These are phyloP conservation scores for Obba rivulosa DNA, from an alignment of 768 basidiomycete genomes.

Conservation along the genomic window DNA sequence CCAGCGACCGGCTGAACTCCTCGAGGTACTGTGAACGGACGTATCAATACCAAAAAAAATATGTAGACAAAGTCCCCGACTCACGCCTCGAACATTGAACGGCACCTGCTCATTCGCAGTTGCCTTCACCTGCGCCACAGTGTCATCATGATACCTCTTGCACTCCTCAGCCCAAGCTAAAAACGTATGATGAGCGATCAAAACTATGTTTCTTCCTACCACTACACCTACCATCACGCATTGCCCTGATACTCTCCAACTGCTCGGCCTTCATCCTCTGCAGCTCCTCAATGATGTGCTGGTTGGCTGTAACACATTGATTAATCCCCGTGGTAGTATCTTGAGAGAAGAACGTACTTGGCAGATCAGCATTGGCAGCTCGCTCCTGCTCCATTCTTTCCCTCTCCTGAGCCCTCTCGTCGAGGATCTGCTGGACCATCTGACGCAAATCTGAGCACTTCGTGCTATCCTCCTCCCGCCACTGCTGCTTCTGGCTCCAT, in stretches of 20 bases:
- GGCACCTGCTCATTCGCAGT: constrained; percentile 75
- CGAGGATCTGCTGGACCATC: constrained; percentile 54
- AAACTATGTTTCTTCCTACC: too few relatives aligned
- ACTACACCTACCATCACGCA: constrained; percentile 44
- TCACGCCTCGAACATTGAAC: constrained; percentile 79
- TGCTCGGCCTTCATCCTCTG: constrained; percentile 55
- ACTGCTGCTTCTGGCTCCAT: constrained; percentile 54
- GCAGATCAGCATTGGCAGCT: constrained; percentile 45
- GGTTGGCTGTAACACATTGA: constrained; percentile 39
- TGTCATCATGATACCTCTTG: constrained; percentile 58
- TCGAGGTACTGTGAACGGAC: constrained; percentile 59
- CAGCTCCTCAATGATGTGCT: constrained; percentile 56
- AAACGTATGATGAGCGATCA: too few relatives aligned
- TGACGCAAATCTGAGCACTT: constrained; percentile 53
- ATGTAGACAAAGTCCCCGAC: constrained; percentile 22
- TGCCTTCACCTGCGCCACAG: constrained; percentile 58
- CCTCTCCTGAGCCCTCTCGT: constrained; percentile 50
- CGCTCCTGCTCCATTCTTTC: constrained; percentile 48
- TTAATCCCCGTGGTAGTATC: constrained; percentile 4
- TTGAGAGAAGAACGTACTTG: constrained; percentile 37
- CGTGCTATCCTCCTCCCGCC: constrained; percentile 54
- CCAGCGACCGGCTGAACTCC: constrained; percentile 82
- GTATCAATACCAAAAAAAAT: constrained; percentile 1
- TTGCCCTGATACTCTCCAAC: constrained; percentile 43
- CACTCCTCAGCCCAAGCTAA: constrained; percentile 4